phyloP scores from a whole-genome alignment of 108 stramenopile genomes.

The Craspedostauros australis region DNA sequence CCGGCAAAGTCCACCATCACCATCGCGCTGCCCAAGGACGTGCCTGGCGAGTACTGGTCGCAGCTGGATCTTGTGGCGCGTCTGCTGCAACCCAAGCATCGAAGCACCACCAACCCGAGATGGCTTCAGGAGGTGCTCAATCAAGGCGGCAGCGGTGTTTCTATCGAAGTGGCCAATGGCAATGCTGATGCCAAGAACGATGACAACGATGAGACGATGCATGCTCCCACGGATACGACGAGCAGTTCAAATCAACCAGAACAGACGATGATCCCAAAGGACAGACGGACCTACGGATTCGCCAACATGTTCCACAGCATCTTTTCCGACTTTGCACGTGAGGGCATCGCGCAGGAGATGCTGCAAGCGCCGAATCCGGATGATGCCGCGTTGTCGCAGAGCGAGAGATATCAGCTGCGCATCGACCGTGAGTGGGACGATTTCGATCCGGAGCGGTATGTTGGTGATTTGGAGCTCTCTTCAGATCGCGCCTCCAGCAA shows the following conservation, averaged over 20 bases:
- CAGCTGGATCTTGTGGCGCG: slow-evolving; percentile 68
- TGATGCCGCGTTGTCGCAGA: slow-evolving; percentile 5
- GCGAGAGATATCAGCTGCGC: slow-evolving; percentile 41
- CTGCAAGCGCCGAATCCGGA: slow-evolving; percentile 66
- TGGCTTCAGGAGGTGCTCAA: slow-evolving; percentile 31
- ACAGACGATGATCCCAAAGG: not conserved
- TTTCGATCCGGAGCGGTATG: slow-evolving; percentile 76
- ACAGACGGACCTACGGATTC: slow-evolving; percentile 57
- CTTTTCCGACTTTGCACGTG: slow-evolving; percentile 69
- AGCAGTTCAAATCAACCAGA: slow-evolving; percentile 2
- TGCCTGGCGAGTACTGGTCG: slow-evolving; percentile 40
- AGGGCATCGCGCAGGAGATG: slow-evolving; percentile 75
- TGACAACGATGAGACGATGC: not conserved
- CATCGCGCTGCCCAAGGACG: slow-evolving; percentile 37
- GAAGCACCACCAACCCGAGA: no score
- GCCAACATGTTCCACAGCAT: slow-evolving; percentile 55
- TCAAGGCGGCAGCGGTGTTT: slow-evolving; percentile 1
- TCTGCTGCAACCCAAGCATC: slow-evolving; percentile 42
- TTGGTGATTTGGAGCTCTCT: slow-evolving; percentile 58
- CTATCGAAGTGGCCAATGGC: slow-evolving; percentile 3
- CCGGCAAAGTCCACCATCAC: slow-evolving; percentile 36
- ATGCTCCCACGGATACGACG: slow-evolving; percentile 15
- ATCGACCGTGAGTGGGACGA: slow-evolving; percentile 54
- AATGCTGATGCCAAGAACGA: slow-evolving; percentile 5
- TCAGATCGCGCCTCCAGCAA: not conserved